Evolutionary conservation across 129 eudicot genomes (phyloP), one percentile per base, ranked within the genome.

Genomic region (Cynara cardunculus): DNA sequence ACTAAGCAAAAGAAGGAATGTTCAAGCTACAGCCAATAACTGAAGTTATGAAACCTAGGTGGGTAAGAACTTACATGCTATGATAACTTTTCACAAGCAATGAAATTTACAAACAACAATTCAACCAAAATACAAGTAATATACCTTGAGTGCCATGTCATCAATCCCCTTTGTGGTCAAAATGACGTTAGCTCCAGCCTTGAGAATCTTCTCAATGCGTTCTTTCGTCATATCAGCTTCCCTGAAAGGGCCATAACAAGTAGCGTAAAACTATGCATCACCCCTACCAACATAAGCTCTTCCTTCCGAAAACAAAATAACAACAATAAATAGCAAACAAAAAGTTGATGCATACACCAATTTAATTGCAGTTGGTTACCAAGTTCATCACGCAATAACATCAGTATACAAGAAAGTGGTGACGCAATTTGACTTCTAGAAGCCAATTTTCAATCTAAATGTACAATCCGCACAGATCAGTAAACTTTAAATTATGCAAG

Each of bases 221-320:
- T 96, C 99, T 85, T 96, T 96, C 1, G 98, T 96, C 97, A 93
- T 83, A 87, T 96, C 98, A 74, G 99, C 93, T 86, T 96, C 99
- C 78, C 99, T 96, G 91, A 68, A 76, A 16, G 25, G n/a, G 35
- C 26, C 62, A 56, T 3, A 41, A 19, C 14, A 21, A 64, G 25
- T 16, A 8, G 37, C 12, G n/a, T 25, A 62, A 56, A 18, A 19
- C 22, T 56, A 56, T 56, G 65, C 65, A 64, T 21, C 69, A 64
- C 14, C 28, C 69, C 26, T 41, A 41, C 12, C 13, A 64, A 21
- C 69, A 64, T 64, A 28, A 64, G 65, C 65, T 56, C 65, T 56
- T 56, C 65, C 65, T 56, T 56, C 65, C 24, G 0, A 5, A 5
- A 56, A 56, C n/a, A 56, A 56, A 56, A 49, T 49, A 10, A 46